Base-by-base conservation (phyloP, 1,139 yeast genomes). In the Yamadazyma triangularis region DNA sequence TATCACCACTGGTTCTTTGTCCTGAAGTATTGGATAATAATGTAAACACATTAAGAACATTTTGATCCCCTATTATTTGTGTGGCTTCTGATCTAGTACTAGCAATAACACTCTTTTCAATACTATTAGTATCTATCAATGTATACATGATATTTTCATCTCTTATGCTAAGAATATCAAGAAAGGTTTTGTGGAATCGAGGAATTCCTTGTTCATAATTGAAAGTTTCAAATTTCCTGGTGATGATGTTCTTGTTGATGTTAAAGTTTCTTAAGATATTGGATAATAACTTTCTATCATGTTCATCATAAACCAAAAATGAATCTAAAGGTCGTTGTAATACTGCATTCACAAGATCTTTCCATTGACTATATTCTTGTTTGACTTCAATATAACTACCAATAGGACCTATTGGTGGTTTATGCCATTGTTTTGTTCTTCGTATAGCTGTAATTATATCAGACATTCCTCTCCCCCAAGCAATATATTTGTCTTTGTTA, bases 391-490 rank as follows among this genome's bases (percentile, higher is more conserved):
- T 64, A 36, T 62, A 62, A 7, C 66, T 46, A 0, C 96, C 97
- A 1, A 89, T 38, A 0, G 99, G 99, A 0, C 98, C 98, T n/a
- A 84, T 53, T 0, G 95, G 95, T 14, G 45, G 48, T 2, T 51
- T 42, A 13, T 61, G 64, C 68, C 73, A 84, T 60, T 32, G 49
- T 21, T 27, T 41, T 37, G 25, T 46, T 6, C 45, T 41, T 13
- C 60, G 48, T 9, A 85, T 73, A 2, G 60, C 73, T 2, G 46
- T 41, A 8, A 81, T 45, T 5, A 77, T 56, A 1, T 35, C 30
- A 14, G 52, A 58, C 55, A 78, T 68, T 11, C 56, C 56, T 1
- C 42, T 36, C 4, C 76, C 79, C 68, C 75, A 82, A 1, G 79
- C 73, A 4, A 60, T 51, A 35, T 48, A 64, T 28, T 51, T 50